These are phyloP conservation scores for Aspergillus pseudoglaucus DNA, from an alignment of 2,329 filamentous ascomycete genomes.

Conservation along the genomic window DNA sequence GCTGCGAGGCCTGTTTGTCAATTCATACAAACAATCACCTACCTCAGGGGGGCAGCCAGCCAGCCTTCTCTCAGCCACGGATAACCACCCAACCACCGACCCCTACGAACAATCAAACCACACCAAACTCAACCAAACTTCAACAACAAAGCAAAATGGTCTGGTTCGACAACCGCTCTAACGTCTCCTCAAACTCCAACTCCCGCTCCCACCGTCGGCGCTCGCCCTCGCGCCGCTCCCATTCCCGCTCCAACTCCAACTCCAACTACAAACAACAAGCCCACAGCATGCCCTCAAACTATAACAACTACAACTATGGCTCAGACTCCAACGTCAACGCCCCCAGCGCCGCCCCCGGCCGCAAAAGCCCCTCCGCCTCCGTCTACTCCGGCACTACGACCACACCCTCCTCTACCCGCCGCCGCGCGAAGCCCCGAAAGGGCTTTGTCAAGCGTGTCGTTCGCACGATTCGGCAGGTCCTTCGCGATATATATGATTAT, in stretches of 20 bases:
- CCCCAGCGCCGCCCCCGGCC: conserved; percentile 12
- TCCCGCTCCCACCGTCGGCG: conserved; percentile 20
- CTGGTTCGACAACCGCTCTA: conserved; percentile 40
- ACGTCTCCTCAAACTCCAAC: conserved; percentile 23
- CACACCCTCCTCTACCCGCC: conserved; percentile 59
- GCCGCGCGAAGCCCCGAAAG: conserved; percentile 68
- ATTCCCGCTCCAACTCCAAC: conserved; percentile 29
- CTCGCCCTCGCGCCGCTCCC: conserved; percentile 31
- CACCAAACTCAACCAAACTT: neutral
- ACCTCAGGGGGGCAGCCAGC: neutral
- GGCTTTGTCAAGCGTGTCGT: conserved; percentile 70
- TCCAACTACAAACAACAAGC: too few species aligned
- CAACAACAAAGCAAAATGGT: conserved; percentile 29
- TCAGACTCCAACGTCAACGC: too few species aligned
- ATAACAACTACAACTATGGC: neutral
- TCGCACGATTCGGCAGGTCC: conserved; percentile 67
- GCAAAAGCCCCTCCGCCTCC: conserved; percentile 39
- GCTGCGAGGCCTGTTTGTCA: neutral
- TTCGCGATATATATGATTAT: conserved; percentile 75
- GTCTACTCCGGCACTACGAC: conserved; percentile 47
- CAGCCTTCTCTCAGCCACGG: neutral
- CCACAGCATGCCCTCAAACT: conserved; percentile 41
- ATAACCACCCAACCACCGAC: neutral
- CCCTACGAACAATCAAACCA: neutral
- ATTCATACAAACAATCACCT: neutral